Conservation (phyloP, 2,329 filamentous ascomycete species). For the Verticillium longisporum region DNA sequence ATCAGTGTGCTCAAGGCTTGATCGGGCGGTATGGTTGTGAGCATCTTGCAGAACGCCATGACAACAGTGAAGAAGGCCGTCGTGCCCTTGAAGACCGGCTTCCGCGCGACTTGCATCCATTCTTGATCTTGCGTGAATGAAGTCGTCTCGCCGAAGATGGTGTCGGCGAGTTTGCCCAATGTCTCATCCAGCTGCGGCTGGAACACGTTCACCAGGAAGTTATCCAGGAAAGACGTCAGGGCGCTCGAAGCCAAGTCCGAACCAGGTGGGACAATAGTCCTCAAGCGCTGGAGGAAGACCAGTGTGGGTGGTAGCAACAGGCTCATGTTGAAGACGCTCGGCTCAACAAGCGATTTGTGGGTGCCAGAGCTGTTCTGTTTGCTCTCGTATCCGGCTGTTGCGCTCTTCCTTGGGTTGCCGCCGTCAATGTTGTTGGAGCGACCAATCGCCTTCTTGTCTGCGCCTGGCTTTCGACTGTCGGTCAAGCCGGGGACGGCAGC, state of each 20-base stretch:
- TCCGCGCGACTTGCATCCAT: conserved; percentile 70
- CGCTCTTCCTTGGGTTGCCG: conserved; percentile 33
- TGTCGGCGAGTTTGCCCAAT: conserved; percentile 77
- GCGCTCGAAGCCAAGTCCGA: conserved; percentile 86
- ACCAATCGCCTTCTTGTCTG: conserved; percentile 32
- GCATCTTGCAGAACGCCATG: conserved; percentile 88
- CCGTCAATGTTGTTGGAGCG: conserved; percentile 23
- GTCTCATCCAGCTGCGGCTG: conserved; percentile 95
- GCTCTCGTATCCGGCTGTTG: conserved; percentile 27
- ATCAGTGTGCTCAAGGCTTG: conserved; percentile 90
- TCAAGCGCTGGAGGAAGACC: conserved; percentile 84
- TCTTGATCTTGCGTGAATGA: conserved; percentile 81
- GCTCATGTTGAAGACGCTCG: conserved; percentile 98
- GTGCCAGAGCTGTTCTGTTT: conserved; percentile 46
- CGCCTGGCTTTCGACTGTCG: conserved; percentile 55
- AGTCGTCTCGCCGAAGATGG: conserved; percentile 78
- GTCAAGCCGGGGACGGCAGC: conserved; percentile 90
- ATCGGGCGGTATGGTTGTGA: conserved; percentile 91
- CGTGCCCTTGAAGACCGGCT: conserved; percentile 88
- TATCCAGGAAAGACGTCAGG: conserved; percentile 93
- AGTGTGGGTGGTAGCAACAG: conserved; percentile 85
- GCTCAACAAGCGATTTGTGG: conserved; percentile 89
- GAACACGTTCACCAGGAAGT: conserved; percentile 97
- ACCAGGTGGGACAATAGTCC: conserved; percentile 82
- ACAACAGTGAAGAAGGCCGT: conserved; percentile 83